Evolutionary conservation across 2,329 filamentous ascomycete genomes (phyloP), one percentile per base, ranked within the genome.

Genomic region (Sarocladiaceae sp.): DNA sequence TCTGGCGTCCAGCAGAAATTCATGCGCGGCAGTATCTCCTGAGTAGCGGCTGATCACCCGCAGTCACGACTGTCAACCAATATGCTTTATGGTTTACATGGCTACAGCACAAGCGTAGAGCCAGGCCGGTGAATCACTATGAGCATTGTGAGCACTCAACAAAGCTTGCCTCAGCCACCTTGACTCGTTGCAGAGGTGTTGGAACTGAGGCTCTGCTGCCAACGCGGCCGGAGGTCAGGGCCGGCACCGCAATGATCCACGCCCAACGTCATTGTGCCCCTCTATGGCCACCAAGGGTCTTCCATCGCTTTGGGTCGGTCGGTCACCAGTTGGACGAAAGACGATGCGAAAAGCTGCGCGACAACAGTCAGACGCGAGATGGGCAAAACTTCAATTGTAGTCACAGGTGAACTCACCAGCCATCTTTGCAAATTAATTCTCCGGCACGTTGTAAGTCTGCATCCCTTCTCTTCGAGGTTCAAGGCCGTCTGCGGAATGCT

Each of bases 191-290:
- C 6, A 36, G 7, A 42, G 17, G 17, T 22, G 22, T 7, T 15
- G 37, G 7, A 6, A 20, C 37, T 13, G 37, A 48, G 44, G 44
- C 44, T 48, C 44, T 48, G 44, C 44, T 48, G 44, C 28, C 26
- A 48, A 17, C 22, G 4, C 5, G 28, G 20, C 44, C 26, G 44
- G 44, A 20, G 26, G 37, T 4, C 22, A 42, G 26, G 26, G 44
- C 25, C 44, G 44, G 44, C 26, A 11, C 28, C 15, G 26, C 33
- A 12, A 25, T 26, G 44, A 48, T 48, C 44, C 44, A 33, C 44
- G 44, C 26, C 22, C n/a, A 48, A 48, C 44, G 44, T 48, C 44
- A 48, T 48, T 20, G 39, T 46, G 40, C 40, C 44, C 44, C 44
- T 48, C 44, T 22, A 48, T 20, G 10, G 17, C 13, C 40, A 44